These are phyloP conservation scores for Rosa multiflora DNA, from an alignment of 306 rosid genomes.

Conservation along the genomic window DNA sequence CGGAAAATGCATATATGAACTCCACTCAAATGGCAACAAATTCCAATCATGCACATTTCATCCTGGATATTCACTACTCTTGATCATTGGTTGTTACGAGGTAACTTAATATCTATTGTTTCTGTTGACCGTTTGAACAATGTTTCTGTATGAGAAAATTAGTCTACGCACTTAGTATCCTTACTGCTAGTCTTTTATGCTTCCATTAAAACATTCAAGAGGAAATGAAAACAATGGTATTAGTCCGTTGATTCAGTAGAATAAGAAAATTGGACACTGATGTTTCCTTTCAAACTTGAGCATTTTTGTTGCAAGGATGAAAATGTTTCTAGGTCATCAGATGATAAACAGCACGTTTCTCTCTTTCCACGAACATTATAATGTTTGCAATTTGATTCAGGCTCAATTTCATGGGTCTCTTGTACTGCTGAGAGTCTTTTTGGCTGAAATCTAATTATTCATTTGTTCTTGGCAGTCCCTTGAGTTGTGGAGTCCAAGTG, in stretches of 20 bases:
- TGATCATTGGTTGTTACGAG: conserved; percentile 60
- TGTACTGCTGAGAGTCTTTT: neutral
- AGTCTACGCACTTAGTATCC: neutral
- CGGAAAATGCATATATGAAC: conserved; percentile 45
- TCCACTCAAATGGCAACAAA: conserved; percentile 47
- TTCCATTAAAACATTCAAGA: neutral
- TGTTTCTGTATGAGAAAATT: neutral
- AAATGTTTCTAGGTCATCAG: neutral
- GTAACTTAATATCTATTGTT: conserved; percentile 23
- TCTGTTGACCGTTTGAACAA: neutral
- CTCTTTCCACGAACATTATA: neutral
- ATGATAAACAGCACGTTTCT: neutral
- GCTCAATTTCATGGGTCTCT: neutral
- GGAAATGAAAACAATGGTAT: neutral
- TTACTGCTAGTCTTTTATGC: neutral
- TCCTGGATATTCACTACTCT: conserved; percentile 40
- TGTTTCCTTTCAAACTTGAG: neutral
- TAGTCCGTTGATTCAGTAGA: neutral
- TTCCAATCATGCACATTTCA: conserved; percentile 67
- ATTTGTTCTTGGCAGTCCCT: conserved; percentile 39
- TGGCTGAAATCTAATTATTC: neutral
- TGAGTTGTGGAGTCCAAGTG: conserved; percentile 50
- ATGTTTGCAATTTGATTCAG: neutral
- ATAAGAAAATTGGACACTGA: neutral
- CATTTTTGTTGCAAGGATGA: neutral